Percentiles rank a stretch among this genome's conserved stretches.
phyloP scores from a whole-genome alignment of 768 basidiomycete genomes.

The Pisolithus sp. region DNA sequence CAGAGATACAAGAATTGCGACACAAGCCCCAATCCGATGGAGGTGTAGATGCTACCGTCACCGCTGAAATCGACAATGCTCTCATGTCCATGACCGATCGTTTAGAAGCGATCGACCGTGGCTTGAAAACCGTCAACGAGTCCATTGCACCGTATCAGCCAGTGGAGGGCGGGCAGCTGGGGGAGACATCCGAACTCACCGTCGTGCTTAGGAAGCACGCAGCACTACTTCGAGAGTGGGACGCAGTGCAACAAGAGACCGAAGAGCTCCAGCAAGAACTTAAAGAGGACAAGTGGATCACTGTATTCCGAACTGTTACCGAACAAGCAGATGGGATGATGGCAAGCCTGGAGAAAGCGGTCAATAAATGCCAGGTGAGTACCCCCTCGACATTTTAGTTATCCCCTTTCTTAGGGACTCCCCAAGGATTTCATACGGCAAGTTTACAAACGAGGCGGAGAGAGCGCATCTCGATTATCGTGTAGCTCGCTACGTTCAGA shows the following conservation, averaged over 20 bases:
- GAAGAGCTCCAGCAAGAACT: slow-evolving; percentile 84
- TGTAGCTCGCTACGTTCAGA: slow-evolving; percentile 45
- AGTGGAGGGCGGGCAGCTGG: slow-evolving; percentile 40
- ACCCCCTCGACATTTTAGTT: slow-evolving; percentile 8
- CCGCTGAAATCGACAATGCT: slow-evolving; percentile 72
- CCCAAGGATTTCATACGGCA: slow-evolving; percentile 82
- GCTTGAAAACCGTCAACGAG: slow-evolving; percentile 64
- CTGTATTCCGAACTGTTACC: slow-evolving; percentile 88
- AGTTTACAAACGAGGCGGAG: slow-evolving; percentile 56
- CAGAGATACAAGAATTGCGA: slow-evolving; percentile 90
- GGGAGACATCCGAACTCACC: slow-evolving; percentile 32
- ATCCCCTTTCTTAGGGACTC: neutral
- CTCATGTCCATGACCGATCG: slow-evolving; percentile 75
- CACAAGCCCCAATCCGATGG: slow-evolving; percentile 71
- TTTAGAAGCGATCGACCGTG: slow-evolving; percentile 64
- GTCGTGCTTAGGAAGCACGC: slow-evolving; percentile 69
- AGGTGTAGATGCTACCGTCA: slow-evolving; percentile 50
- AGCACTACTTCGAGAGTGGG: slow-evolving; percentile 72
- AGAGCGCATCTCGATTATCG: slow-evolving; percentile 35
- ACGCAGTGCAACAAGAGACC: slow-evolving; percentile 70
- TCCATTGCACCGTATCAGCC: slow-evolving; percentile 55
- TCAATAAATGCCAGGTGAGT: slow-evolving; percentile 80
- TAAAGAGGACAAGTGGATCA: slow-evolving; percentile 96
- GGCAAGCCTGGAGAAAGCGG: slow-evolving; percentile 89
- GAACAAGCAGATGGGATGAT: slow-evolving; percentile 98